phyloP scores from a whole-genome alignment of 2,329 filamentous ascomycete species.

The Periconia macrospinosa region DNA sequence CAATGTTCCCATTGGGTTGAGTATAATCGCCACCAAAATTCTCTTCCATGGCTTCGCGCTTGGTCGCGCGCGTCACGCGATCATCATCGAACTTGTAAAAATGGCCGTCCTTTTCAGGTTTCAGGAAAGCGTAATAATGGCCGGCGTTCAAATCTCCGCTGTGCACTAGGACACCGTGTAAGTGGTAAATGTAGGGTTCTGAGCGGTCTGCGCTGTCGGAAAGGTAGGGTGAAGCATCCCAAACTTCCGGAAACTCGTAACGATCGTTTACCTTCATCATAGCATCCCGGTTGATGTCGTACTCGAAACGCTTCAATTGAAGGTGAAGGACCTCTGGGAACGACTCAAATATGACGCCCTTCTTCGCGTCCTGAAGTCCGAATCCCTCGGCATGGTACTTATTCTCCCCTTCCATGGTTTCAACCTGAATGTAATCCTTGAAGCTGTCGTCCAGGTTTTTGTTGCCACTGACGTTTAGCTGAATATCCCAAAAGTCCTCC shows the following conservation, averaged over 20 bases:
- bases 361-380: slow-evolving; percentile 94
- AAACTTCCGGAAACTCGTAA: slow-evolving; percentile 83
- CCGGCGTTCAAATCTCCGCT: slow-evolving; percentile 96
- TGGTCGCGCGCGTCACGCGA: slow-evolving; percentile 90
- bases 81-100: slow-evolving; percentile 99
- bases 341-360: slow-evolving; percentile 94
- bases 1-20: slow-evolving; percentile 58
- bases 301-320: slow-evolving; percentile 96
- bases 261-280: slow-evolving; percentile 99
- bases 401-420: slow-evolving; percentile 97
- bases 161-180: slow-evolving; percentile 94
- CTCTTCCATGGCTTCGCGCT: slow-evolving; percentile 89
- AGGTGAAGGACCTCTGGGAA: slow-evolving; percentile 94
- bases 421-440: slow-evolving; percentile 92
- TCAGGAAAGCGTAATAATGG: slow-evolving; percentile 97
- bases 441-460: slow-evolving; percentile 93
- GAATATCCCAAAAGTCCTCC: slow-evolving; percentile 99
- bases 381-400: slow-evolving; percentile 94
- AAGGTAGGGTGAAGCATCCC: slow-evolving; percentile 84
- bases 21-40: slow-evolving; percentile 92
- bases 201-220: slow-evolving; percentile 83
- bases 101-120: slow-evolving; percentile 83
- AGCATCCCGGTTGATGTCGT: slow-evolving; percentile 91
- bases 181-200: slow-evolving; percentile 86
- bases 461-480: slow-evolving; percentile 94